phyloP scores from a whole-genome alignment of 1,284 basidiomycete genomes.

The Boletus albobrunnescens region DNA sequence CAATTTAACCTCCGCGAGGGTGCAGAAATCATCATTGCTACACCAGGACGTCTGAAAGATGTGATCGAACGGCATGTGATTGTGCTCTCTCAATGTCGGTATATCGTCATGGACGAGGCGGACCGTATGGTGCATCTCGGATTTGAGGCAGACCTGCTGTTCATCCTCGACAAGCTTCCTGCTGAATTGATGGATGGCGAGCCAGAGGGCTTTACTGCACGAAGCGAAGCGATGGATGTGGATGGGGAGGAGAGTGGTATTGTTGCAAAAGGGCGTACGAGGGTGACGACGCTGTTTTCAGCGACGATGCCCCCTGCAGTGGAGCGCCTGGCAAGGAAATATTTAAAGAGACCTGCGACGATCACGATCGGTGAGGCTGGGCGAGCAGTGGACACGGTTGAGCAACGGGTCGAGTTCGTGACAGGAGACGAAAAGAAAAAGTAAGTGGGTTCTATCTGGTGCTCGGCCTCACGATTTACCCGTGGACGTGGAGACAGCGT shows the following conservation, averaged over 20 bases:
- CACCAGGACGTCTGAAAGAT: slow-evolving; percentile 95
- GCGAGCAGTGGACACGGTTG: slow-evolving; percentile 95
- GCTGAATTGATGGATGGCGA: slow-evolving; percentile 84
- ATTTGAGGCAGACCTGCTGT: slow-evolving; percentile 91
- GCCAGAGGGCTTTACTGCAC: slow-evolving; percentile 41
- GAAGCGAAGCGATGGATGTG: slow-evolving; percentile 49
- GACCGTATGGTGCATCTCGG: slow-evolving; percentile 98
- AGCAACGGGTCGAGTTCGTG: slow-evolving; percentile 94
- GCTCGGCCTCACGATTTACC: slow-evolving; percentile 8
- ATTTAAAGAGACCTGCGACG: slow-evolving; percentile 86
- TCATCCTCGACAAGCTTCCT: slow-evolving; percentile 92
- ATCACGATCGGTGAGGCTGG: slow-evolving; percentile 98
- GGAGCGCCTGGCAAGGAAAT: slow-evolving; percentile 91
- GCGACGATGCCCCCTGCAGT: slow-evolving; percentile 98
- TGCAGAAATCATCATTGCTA: slow-evolving; percentile 97
- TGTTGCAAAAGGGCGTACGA: slow-evolving; percentile 69
- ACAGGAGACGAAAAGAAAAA: slow-evolving; percentile 93
- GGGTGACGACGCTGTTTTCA: slow-evolving; percentile 92
- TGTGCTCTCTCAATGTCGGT: slow-evolving; percentile 93
- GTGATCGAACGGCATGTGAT: slow-evolving; percentile 94
- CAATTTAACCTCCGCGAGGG: slow-evolving; percentile 94
- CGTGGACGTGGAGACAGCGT: slow-evolving; percentile 58
- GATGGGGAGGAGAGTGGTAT: slow-evolving; percentile 42
- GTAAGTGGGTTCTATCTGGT: slow-evolving; percentile 35
- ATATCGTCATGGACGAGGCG: slow-evolving; percentile 99